Base-by-base conservation (phyloP, 2,329 filamentous ascomycete species). In the Fusarium nanum region DNA sequence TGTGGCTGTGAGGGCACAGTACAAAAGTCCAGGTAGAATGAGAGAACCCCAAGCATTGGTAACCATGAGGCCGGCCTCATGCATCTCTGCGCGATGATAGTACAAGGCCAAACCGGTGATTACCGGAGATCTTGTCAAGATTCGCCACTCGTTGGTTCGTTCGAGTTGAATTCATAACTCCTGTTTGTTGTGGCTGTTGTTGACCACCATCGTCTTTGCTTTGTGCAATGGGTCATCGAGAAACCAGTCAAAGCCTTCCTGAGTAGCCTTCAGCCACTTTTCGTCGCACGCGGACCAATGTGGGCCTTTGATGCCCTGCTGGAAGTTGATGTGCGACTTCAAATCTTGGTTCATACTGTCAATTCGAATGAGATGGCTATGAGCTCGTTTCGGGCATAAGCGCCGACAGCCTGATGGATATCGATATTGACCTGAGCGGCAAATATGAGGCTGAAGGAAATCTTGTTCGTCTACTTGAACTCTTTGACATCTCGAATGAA, bases 351-450 rank as follows among this genome's bases (percentile, higher is more conserved):
- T 6, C 25, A 48, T 47, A 13, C 8, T 30, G 7, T n/a, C 1
- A 2, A 48, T 27, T 2, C 27, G 27, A 5, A 0, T 2, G n/a
- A 48, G 25, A 23, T 23, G 22, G 22, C 22, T 23, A 23, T 23
- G 22, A 5, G 22, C 22, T 23, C 22, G 22, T 23, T 23, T 23
- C 22, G 22, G 22, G 22, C 27, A 48, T 28, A 20, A 11, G 3
- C 16, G 4, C 46, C 27, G 9, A 82, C 66, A 5, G 65, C 55
- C 57, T 81, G 76, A 16, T 81, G 77, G 34, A 83, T 79, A 44
- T 84, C 82, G 6, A 85, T 78, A 59, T 80, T 81, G 13, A 82
- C 59, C 48, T 84, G 81, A 7, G 77, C 73, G 11, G 80, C 81
- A 57, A 84, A 84, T 3, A 79, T 72, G 11, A 80, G 72, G 61